Conservation (phyloP, 1,284 basidiomycete species). For the Cutaneotrichosporon mucoides region DNA sequence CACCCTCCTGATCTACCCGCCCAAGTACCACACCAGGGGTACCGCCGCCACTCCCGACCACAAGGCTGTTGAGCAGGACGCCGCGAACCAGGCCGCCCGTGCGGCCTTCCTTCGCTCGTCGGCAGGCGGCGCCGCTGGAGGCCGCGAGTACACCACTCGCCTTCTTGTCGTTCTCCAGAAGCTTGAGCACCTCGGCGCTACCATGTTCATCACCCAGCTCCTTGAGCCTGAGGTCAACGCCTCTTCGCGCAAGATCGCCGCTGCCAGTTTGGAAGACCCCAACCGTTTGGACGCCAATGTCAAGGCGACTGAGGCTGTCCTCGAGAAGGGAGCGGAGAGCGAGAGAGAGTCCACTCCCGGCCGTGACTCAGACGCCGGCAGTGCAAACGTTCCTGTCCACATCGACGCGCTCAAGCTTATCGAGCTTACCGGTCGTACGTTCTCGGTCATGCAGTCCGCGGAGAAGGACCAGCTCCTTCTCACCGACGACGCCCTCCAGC, state of each 20-base stretch:
- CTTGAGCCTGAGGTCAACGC: conserved; percentile 42
- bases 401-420: conserved; percentile 78
- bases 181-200: conserved; percentile 70
- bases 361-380: background rate
- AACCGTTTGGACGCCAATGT: conserved; percentile 19
- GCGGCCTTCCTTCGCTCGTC: conserved; percentile 8
- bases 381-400: conserved; percentile 10
- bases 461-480: conserved; percentile 63
- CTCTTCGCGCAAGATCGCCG: conserved; percentile 54
- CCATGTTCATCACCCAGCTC: conserved; percentile 55
- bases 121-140: conserved; percentile 29
- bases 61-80: background rate
- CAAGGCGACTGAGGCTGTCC: conserved; percentile 3
- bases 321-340: conserved; percentile 1
- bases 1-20: conserved; percentile 73
- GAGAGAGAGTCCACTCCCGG: conserved; percentile 1
- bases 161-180: conserved; percentile 86
- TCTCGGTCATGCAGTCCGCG: conserved; percentile 75
- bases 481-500: conserved; percentile 72
- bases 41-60: conserved; percentile 7
- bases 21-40: conserved; percentile 50
- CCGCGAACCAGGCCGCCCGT: conserved; percentile 31
- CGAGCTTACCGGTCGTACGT: conserved; percentile 80
- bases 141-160: conserved; percentile 34
- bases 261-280: conserved; percentile 43